A percentile compares a stretch with the other conserved stretches of the same genome.
These are phyloP conservation scores for Polyplosphaeria fusca DNA, from an alignment of 495 filamentous ascomycete genomes.

Conservation along the genomic window DNA sequence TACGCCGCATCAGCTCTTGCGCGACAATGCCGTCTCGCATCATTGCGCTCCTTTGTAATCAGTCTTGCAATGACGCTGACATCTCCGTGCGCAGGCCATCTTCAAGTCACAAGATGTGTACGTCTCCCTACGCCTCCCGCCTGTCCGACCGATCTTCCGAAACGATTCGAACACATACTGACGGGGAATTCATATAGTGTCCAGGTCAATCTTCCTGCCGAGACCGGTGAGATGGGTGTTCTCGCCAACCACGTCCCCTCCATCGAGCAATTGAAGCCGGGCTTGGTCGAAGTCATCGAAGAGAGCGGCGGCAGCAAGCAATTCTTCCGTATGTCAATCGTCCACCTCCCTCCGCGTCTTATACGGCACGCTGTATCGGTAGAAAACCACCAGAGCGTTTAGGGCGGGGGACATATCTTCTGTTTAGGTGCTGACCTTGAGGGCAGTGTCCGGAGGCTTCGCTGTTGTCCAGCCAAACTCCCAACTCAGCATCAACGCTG, in stretches of 20 bases:
- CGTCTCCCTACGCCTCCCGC: constrained; percentile 51
- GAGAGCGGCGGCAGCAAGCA: constrained; percentile 91
- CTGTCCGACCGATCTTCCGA: constrained; percentile 14
- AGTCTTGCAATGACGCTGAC: not conserved
- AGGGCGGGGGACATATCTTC: not conserved
- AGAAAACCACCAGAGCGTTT: too few relatives aligned
- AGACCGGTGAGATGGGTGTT: constrained; percentile 98
- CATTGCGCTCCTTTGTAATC: not conserved
- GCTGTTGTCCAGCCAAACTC: constrained; percentile 96
- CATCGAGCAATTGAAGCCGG: constrained; percentile 97
- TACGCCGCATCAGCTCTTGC: constrained; percentile 48
- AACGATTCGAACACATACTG: constrained; percentile 6
- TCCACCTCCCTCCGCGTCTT: too few relatives aligned
- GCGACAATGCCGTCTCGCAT: not conserved
- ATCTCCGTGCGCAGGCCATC: constrained; percentile 54
- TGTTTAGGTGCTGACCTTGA: constrained; percentile 3
- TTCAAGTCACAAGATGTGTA: constrained; percentile 77
- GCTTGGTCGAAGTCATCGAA: constrained; percentile 91
- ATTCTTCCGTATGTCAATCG: constrained; percentile 81
- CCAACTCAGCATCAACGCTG: constrained; percentile 92
- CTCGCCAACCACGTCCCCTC: constrained; percentile 98
- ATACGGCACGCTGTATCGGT: too few relatives aligned
- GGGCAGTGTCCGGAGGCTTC: constrained; percentile 88
- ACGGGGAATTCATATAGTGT: constrained; percentile 56
- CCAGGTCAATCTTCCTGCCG: constrained; percentile 98